Evolutionary conservation across 805 yeast species (phyloP), one percentile per base, ranked within the genome.

Genomic region (Ogataea dorogensis): DNA sequence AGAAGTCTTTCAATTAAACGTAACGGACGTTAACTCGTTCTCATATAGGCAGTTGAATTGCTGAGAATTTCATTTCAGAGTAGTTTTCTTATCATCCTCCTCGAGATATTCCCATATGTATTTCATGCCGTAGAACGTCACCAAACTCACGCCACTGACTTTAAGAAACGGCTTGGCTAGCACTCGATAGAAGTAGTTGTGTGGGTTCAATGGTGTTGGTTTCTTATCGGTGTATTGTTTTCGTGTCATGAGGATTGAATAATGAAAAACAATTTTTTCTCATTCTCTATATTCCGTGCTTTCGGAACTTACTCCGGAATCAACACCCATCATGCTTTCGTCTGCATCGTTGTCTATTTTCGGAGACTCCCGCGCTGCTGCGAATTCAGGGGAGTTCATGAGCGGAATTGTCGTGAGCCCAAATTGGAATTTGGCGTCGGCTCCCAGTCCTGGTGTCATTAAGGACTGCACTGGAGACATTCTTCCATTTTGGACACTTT

Each of bases 141-240:
- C 67, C 33, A 72, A 61, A 5, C 77, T 67, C 6, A 71, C 36
- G 0, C 58, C 58, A 21, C 74, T 53, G 12, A 73, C 67, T 42
- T 71, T 75, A 4, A 65, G 38, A 29, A 70, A 60, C 1, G 81
- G 79, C 16, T 51, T 58, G 1, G 69, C 72, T 46, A 71, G 67
- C 23, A 65, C 66, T 41, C 67, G 60, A 47, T 75, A 76, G 50
- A 76, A 70, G 22, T 54, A 50, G 2, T 47, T 35, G 36, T 58
- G 62, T 17, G 63, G 59, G 26, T 56, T 57, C 38, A 50, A 16
- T 27, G 36, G 36, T 13, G 43, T 36, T 12, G 13, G 25, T 15
- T 12, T 23, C 15, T 13, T 12, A 23, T 23, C 7, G 28, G 28
- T 28, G 12, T 22, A 34, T 14, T 28, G 23, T 34, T 32, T 34